Evolutionary conservation across 2,329 filamentous ascomycete species (phyloP).

Genomic region (Trichoderma breve): DNA sequence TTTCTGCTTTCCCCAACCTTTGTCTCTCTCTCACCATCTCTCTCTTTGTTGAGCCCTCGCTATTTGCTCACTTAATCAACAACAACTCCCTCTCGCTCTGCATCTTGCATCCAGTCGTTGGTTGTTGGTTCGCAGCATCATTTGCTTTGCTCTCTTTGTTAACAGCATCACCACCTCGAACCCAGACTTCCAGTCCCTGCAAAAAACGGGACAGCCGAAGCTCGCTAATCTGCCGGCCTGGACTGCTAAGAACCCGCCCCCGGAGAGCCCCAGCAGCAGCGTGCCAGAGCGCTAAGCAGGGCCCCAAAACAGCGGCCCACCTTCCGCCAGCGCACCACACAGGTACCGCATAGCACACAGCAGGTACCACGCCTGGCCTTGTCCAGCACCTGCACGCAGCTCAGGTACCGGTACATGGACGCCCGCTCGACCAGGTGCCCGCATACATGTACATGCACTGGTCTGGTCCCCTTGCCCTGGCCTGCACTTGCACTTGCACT

Average conservation of each 20-base stretch:
- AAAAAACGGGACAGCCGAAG: conserved; percentile 15
- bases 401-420: background rate
- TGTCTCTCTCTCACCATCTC: background rate
- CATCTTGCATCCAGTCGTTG: background rate
- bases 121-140: background rate
- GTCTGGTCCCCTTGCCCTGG: background rate
- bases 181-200: background rate
- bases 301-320: background rate
- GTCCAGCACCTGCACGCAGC: background rate
- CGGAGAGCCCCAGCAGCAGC: background rate
- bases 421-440: background rate
- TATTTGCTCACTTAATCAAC: background rate
- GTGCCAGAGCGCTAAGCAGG: conserved; percentile 14
- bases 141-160: background rate
- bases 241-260: conserved; percentile 7
- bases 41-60: background rate
- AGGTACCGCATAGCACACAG: background rate
- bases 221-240: conserved; percentile 23
- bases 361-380: background rate
- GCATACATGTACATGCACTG: background rate
- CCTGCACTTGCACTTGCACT: background rate
- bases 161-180: background rate
- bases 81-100: background rate
- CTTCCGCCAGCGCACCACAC: conserved; percentile 11
- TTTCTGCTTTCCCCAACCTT: background rate